Conservation (phyloP, 495 filamentous ascomycete genomes). For the Aspergillus campestris region DNA sequence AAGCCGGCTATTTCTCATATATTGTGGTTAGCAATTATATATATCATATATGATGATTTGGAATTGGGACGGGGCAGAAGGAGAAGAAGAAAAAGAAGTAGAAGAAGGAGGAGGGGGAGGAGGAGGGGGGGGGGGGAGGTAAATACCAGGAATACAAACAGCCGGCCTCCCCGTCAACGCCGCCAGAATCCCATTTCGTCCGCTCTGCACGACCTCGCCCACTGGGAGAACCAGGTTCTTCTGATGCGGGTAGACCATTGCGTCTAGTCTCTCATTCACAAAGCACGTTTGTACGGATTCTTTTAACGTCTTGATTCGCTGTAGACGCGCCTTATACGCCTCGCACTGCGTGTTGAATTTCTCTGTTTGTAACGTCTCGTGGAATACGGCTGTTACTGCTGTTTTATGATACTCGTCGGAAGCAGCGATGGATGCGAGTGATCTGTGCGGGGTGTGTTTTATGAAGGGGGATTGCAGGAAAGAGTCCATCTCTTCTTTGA, state of each 20-base stretch:
- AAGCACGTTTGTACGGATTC: constrained; percentile 40
- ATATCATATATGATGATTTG: not conserved
- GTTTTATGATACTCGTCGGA: constrained; percentile 43
- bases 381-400: constrained; percentile 39
- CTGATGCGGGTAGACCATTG: constrained; percentile 58
- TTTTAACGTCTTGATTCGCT: constrained; percentile 40
- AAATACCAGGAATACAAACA: constrained; percentile 46
- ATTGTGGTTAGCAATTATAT: not conserved
- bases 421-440: constrained; percentile 46
- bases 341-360: constrained; percentile 33
- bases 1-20: constrained; percentile 23
- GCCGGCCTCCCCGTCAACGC: constrained; percentile 57
- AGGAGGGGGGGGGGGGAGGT: no score
- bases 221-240: constrained; percentile 52
- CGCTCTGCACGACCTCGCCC: constrained; percentile 44
- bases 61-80: not conserved
- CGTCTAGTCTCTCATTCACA: constrained; percentile 39
- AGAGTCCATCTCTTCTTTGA: constrained; percentile 40
- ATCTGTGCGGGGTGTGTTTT: constrained; percentile 19
- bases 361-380: constrained; percentile 4
- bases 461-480: constrained; percentile 25
- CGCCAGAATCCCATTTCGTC: constrained; percentile 57
- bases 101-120: no score
- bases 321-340: constrained; percentile 33
- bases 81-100: no score